A percentile compares a stretch with the other conserved stretches of the same genome.
phyloP scores from a whole-genome alignment of 768 basidiomycete species.

The Sporobolomyces phaffii region DNA sequence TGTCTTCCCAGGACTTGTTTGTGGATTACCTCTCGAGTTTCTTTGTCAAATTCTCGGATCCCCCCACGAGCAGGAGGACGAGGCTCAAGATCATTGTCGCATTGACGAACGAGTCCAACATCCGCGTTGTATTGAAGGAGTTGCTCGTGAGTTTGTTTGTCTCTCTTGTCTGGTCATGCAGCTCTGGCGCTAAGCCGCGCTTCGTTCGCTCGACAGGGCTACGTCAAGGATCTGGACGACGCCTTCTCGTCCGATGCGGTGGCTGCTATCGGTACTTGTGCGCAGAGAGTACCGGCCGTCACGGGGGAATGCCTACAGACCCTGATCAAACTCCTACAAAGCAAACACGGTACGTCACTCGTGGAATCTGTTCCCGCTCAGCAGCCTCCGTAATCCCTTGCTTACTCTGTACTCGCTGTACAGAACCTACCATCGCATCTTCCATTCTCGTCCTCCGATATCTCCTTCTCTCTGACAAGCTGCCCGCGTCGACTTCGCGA shows the following conservation, averaged over 20 bases:
- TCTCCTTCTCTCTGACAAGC: slow-evolving; percentile 15
- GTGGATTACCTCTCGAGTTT: slow-evolving; percentile 61
- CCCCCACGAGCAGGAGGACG: slow-evolving; percentile 59
- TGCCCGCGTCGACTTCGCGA: slow-evolving; percentile 8
- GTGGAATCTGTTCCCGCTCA: background rate
- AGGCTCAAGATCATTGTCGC: slow-evolving; percentile 71
- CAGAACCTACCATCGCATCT: slow-evolving; percentile 29
- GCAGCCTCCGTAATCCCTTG: background rate
- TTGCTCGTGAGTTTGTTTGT: slow-evolving; percentile 61
- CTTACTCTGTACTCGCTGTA: rapidly evolving
- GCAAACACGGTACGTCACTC: slow-evolving; percentile 19
- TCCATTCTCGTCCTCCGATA: slow-evolving; percentile 32
- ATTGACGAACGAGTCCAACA: slow-evolving; percentile 62
- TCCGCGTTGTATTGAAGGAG: slow-evolving; percentile 67
- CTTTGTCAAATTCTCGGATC: slow-evolving; percentile 61
- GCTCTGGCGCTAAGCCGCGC: no score
- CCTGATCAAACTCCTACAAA: slow-evolving; percentile 46
- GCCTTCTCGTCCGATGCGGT: slow-evolving; percentile 66
- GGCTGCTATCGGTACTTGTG: slow-evolving; percentile 69
- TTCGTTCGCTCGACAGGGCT: no score
- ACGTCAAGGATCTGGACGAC: slow-evolving; percentile 71
- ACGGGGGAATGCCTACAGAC: slow-evolving; percentile 66
- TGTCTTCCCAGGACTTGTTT: slow-evolving; percentile 63
- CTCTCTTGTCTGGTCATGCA: background rate
- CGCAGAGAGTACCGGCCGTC: slow-evolving; percentile 62